Conservation (phyloP, 2,329 filamentous ascomycete species). For the Sclerotiophoma versabilis region DNA sequence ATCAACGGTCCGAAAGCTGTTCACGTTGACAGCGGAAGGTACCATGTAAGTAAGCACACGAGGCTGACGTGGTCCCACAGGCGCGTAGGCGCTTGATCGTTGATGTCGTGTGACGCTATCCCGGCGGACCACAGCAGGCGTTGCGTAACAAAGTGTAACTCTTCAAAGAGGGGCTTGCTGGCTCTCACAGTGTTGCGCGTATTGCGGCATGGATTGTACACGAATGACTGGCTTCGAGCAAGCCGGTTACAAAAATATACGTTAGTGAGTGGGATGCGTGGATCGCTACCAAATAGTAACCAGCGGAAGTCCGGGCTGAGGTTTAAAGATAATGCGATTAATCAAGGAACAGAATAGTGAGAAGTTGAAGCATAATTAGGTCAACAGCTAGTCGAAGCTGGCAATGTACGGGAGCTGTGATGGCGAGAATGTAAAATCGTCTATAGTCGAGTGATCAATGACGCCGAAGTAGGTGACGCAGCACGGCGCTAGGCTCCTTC, state of each 20-base stretch:
- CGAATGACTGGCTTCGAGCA: neutral
- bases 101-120: constrained; percentile 1
- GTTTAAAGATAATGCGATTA: neutral
- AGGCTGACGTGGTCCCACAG: constrained; percentile 6
- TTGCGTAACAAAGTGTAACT: neutral
- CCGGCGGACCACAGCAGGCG: neutral
- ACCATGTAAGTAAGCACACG: constrained; percentile 1
- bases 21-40: neutral
- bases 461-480: constrained; percentile 15
- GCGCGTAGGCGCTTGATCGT: neutral
- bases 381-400: neutral
- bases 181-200: neutral
- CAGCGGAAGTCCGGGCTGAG: neutral
- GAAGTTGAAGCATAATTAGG: neutral
- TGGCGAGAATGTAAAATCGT: neutral
- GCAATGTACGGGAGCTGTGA: neutral
- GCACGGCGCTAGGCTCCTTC: constrained; percentile 6
- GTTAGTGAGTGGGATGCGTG: too few relatives aligned
- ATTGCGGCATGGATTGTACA: neutral
- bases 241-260: neutral
- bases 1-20: constrained; percentile 3
- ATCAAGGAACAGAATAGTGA: neutral
- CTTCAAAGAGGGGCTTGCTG: neutral
- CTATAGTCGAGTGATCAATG: constrained; percentile 5
- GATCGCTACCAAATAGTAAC: neutral